Percentiles rank a stretch among this genome's conserved stretches.
Evolutionary conservation across 495 filamentous ascomycete genomes (phyloP).

Genomic region (Elasticomyces elasticus): DNA sequence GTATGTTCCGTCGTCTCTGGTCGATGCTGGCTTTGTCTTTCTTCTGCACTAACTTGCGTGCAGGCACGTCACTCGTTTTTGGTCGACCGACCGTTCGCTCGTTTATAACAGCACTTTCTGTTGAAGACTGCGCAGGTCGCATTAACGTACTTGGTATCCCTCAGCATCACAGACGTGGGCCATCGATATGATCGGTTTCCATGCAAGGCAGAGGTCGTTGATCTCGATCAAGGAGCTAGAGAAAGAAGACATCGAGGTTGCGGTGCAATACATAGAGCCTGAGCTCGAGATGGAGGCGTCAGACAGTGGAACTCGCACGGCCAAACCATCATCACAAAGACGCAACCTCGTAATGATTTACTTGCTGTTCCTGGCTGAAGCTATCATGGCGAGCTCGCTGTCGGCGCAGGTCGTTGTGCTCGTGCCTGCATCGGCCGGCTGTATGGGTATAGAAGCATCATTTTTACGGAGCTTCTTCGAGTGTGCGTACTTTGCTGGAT

Average conservation of each 20-base stretch:
- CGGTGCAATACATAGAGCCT: neutral
- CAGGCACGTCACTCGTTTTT: too few relatives aligned
- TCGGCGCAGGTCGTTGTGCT: conserved; percentile 39
- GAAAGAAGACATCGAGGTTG: conserved; percentile 4
- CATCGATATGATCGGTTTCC: conserved; percentile 29
- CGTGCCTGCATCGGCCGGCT: conserved; percentile 32
- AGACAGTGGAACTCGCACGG: neutral
- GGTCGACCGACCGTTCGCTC: too few relatives aligned
- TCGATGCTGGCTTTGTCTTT: neutral
- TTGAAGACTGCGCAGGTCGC: neutral
- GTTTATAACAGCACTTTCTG: neutral
- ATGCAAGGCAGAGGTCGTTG: conserved; percentile 25
- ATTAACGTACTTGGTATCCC: too few relatives aligned
- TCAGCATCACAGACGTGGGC: neutral
- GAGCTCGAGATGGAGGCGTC: neutral
- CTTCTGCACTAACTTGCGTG: neutral
- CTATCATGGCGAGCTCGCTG: conserved; percentile 38
- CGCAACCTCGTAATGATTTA: conserved; percentile 23
- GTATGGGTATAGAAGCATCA: conserved; percentile 34
- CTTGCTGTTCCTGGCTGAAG: conserved; percentile 28
- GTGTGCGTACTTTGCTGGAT: conserved; percentile 40
- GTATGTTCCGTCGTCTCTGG: neutral
- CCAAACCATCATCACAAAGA: neutral
- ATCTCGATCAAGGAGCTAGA: conserved; percentile 27
- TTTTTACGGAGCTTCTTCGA: conserved; percentile 38